Evolutionary conservation across 805 yeast genomes (phyloP).

Genomic region (Scheffersomyces spartinae): DNA sequence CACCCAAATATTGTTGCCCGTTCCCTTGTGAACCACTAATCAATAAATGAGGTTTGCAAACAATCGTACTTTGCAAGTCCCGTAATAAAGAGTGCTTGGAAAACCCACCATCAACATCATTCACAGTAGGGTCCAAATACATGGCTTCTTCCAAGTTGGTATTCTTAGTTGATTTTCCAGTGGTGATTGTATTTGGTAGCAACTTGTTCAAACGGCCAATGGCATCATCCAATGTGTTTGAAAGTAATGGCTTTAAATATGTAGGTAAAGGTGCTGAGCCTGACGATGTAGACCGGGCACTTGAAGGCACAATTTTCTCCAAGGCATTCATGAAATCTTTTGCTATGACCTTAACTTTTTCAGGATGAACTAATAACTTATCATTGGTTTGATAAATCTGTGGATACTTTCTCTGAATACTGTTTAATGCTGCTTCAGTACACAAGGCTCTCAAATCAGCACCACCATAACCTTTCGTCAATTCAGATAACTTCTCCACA

Average conservation of each 20-base stretch:
- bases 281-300: slow-evolving; percentile 72
- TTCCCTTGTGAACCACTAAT: slow-evolving; percentile 65
- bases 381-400: slow-evolving; percentile 75
- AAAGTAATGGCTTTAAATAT: slow-evolving; percentile 52
- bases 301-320: slow-evolving; percentile 82
- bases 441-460: slow-evolving; percentile 92
- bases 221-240: slow-evolving; percentile 36
- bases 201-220: slow-evolving; percentile 38
- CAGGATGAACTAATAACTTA: slow-evolving; percentile 64
- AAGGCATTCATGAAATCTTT: slow-evolving; percentile 80
- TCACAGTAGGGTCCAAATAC: slow-evolving; percentile 45
- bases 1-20: slow-evolving; percentile 79
- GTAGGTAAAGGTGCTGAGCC: slow-evolving; percentile 73
- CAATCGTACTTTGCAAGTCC: slow-evolving; percentile 43
- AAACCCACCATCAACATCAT: slow-evolving; percentile 56
- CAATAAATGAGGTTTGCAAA: slow-evolving; percentile 73
- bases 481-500: slow-evolving; percentile 52
- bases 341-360: slow-evolving; percentile 59
- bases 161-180: slow-evolving; percentile 29
- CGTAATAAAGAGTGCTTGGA: slow-evolving; percentile 50
- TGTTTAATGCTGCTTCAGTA: slow-evolving; percentile 88
- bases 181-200: slow-evolving; percentile 42
- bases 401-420: slow-evolving; percentile 87
- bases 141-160: slow-evolving; percentile 60
- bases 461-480: slow-evolving; percentile 96